A percentile compares a stretch with the other conserved stretches of the same genome.
Conservation (phyloP, 768 basidiomycete species). For the Cystobasidium ongulense region DNA sequence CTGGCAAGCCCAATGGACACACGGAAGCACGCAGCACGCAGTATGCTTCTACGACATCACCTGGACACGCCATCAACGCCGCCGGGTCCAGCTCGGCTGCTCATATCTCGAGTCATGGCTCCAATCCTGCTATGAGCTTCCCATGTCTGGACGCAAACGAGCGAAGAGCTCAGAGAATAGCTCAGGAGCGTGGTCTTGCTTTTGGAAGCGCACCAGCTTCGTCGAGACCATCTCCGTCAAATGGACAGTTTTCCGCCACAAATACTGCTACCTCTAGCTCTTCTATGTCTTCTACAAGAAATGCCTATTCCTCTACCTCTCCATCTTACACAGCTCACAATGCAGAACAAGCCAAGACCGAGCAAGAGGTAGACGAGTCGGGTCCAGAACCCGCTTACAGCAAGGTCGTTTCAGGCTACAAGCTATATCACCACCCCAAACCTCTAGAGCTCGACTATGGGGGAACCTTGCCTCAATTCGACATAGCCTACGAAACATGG, state of each 20-base stretch:
- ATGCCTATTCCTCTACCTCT: not conserved
- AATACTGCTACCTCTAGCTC: constrained; percentile 4
- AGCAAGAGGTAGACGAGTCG: constrained; percentile 18
- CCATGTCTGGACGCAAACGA: constrained; percentile 42
- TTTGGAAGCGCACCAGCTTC: not conserved
- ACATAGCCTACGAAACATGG: constrained; percentile 98
- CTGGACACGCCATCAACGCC: not conserved
- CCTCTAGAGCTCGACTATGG: constrained; percentile 65
- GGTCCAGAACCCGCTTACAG: constrained; percentile 33
- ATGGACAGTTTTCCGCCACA: not conserved
- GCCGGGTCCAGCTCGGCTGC: not conserved
- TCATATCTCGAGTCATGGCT: constrained; percentile 17
- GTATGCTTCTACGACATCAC: not conserved
- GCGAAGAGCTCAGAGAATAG: constrained; percentile 34
- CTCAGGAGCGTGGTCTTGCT: constrained; percentile 17
- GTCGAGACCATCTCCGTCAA: not conserved
- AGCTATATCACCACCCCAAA: constrained; percentile 56
- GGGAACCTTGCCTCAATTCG: constrained; percentile 57
- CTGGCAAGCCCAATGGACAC: not conserved
- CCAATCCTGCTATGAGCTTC: constrained; percentile 41
- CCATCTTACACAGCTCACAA: not conserved
- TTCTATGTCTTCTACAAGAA: not conserved
- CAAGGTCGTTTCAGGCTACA: constrained; percentile 49
- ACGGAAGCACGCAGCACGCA: not conserved
- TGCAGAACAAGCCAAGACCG: constrained; percentile 20